Base-by-base conservation (phyloP, 2,329 filamentous ascomycete genomes). In the Dothiorella sarmentorum region DNA sequence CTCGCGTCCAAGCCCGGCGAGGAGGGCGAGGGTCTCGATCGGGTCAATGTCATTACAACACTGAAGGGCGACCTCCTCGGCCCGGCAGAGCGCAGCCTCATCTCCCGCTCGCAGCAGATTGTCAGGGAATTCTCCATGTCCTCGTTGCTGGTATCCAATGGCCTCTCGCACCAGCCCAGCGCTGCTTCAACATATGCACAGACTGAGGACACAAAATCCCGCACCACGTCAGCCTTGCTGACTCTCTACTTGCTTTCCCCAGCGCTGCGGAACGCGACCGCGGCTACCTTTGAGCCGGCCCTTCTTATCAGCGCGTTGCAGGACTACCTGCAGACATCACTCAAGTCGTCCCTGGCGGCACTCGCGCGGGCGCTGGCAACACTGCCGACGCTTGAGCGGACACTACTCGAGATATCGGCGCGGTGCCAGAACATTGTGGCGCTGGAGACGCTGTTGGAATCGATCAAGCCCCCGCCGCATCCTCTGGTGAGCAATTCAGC, bases 381-480 rank as follows among this genome's bases (percentile, higher is more conserved):
- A 60, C 80, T 97, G 2, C 90, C 93, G 0, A 88, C 83, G 0
- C 80, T 97, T 27, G 92, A 97, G 47, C 84, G 90, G 53, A 88
- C 91, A 0, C 80, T 97, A 1, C 79, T 84, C 15, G 94, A 97
- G 67, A 85, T 96, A 20, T 89, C 89, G 6, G 85, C 87, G 4
- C 83, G 90, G 44, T 97, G 93, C 69, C 92, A 96, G 70, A 96
- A 95, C 68, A 85, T 97, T 37, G 85, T 96, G n/a, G 90, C 91
- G 0, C 78, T 97, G 2, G 91, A 96, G 75, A 78, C 85, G 1
- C 82, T 97, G 2, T 83, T 97, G 6, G 84, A 85, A 51, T 78
- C 79, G 3, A 86, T 84, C 2, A 87, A 85, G 63, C 79, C 87
- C 0, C 89, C 91, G 0, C 42, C 71, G 0, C 90, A 96, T 66